phyloP scores from a whole-genome alignment of 768 basidiomycete species.

The Lactarius akahatsu region DNA sequence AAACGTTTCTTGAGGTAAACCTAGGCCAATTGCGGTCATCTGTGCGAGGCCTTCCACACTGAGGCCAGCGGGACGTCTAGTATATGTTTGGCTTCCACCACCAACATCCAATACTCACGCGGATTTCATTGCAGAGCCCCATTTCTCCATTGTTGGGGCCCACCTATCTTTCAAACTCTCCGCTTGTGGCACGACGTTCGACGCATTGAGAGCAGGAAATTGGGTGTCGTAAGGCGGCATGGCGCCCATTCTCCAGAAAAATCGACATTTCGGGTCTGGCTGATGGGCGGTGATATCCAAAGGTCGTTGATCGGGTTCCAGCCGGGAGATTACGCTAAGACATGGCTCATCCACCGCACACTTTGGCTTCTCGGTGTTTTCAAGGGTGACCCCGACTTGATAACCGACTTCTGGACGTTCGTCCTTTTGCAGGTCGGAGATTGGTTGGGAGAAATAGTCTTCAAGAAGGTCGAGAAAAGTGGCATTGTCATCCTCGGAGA shows the following conservation, averaged over 20 bases:
- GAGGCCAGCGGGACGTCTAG: conserved; percentile 20
- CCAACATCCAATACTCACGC: conserved; percentile 56
- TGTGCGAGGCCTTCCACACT: conserved; percentile 86
- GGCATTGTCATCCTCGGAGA: conserved; percentile 77
- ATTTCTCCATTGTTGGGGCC: conserved; percentile 73
- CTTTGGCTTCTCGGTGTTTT: conserved; percentile 91
- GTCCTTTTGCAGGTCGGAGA: conserved; percentile 62
- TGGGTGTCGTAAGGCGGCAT: conserved; percentile 73
- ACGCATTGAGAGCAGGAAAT: conserved; percentile 74
- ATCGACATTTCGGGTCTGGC: conserved; percentile 94
- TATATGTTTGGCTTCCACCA: not conserved
- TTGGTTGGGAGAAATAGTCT: conserved; percentile 85
- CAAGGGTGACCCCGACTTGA: conserved; percentile 93
- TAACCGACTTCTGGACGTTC: conserved; percentile 85
- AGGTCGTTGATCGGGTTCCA: conserved; percentile 80
- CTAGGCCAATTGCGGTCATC: conserved; percentile 86
- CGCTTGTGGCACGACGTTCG: conserved; percentile 78
- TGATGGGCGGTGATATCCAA: conserved; percentile 76
- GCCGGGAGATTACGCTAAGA: conserved; percentile 67
- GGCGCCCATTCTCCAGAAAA: conserved; percentile 84
- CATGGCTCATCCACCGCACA: conserved; percentile 85
- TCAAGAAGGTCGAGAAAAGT: conserved; percentile 87
- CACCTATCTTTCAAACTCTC: conserved; percentile 58
- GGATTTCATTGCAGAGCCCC: conserved; percentile 86
- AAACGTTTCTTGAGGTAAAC: conserved; percentile 66